Base-by-base conservation (phyloP, 148 eudicot species). In the Fagopyrum homotropicum region DNA sequence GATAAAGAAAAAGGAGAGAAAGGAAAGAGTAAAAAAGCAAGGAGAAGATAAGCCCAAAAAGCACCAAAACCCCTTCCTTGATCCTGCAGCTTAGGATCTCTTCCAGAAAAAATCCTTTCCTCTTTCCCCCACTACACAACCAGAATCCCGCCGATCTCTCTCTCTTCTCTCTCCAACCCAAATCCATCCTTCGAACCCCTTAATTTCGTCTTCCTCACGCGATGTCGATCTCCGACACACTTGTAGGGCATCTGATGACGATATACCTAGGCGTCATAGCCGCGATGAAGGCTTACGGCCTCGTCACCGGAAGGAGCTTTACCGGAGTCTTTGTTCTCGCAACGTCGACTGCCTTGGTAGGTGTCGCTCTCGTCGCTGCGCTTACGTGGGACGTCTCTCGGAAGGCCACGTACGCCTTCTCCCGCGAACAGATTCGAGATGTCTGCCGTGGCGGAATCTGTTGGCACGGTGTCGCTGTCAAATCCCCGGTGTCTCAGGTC, bases 391-490 rank as follows among this genome's bases (percentile, higher is more conserved):
- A 91, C 68, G 89, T 91, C 48, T 88, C 86, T 4, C 87, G 88
- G 14, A 91, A 91, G 75, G 86, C 82, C 45, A 75, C 85, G 59
- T 60, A 48, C 64, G 84, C 85, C 8, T 17, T 51, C 73, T 73
- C 68, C 11, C 83, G 80, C 45, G 80, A 72, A 35, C 77, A 61
- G 71, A 73, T 64, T 46, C 76, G 51, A 66, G 86, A 74, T 71
- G 75, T 75, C 56, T 87, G 97, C 30, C 85, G 86, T 6, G 97
- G 97, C 7, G 97, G 97, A 19, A 91, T 91, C 49, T 91, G 97
- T 61, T 91, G 97, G 97, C 97, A 91, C 72, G 97, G 93, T n/a
- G 97, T 89, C 35, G 93, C 97, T 5, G 93, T 88, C 43, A 90
- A 86, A 69, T 86, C 93, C 4, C 97, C 97, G 52, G 93, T 85